Evolutionary conservation across 306 rosid genomes (phyloP), one percentile per base, ranked within the genome.

Genomic region (Cucurbita argyrosperma): DNA sequence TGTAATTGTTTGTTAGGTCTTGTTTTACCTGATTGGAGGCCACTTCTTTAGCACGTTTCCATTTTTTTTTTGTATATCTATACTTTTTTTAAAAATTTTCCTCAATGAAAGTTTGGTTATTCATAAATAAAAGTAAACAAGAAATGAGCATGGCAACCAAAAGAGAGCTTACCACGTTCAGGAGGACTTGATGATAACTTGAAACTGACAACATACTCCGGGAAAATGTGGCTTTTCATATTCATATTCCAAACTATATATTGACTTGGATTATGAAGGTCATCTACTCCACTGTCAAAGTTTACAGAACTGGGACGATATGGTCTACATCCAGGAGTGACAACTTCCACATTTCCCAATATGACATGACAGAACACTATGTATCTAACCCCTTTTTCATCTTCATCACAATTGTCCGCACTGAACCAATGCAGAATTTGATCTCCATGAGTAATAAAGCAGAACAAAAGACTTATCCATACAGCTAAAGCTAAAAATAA

Each of bases 261-360:
- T 59, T 68, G 72, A 65, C 77, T 6, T 50, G 83, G 83, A 59
- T 80, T 59, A 49, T 70, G 79, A 53, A 80, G 83, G 53, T 80
- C 76, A 76, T 80, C 83, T 67, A 80, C 83, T 19, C 79, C 83
- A 70, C 67, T 75, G 66, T 80, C 83, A 69, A 69, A 80, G 63
- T 70, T 39, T 8, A 47, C 71, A 43, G 76, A 75, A 76, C 83
- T 80, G 76, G 83, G 83, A 70, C 18, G 68, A 49, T 23, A 80
- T 53, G 63, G 83, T 76, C 51, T 59, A 75, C 69, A 68, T 60
- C 83, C 83, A 18, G 60, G 77, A 76, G 65, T 18, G 60, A 80
- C 68, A 19, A 69, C 60, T 76, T 80, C 83, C 16, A 53, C 79
- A 70, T 69, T 80, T 23, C 83, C 83, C 83, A 80, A 47, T 23